Evolutionary conservation across 2,329 filamentous ascomycete genomes (phyloP).

Genomic region (Emmonsiellopsis sp.): DNA sequence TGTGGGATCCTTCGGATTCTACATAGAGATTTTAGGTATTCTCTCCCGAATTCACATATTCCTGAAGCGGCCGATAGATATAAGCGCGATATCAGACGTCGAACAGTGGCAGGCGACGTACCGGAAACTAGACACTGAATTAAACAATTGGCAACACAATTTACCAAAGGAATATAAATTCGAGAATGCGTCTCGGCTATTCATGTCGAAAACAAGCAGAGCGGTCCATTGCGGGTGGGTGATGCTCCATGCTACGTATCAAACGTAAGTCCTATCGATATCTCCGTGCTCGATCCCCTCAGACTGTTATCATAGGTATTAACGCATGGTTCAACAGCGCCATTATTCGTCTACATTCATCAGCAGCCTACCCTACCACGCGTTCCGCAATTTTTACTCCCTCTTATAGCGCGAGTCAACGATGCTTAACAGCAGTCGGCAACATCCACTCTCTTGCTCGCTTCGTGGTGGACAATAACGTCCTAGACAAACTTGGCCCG

Average conservation of each 20-base stretch:
- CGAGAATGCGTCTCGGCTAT: constrained; percentile 66
- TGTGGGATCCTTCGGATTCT: constrained; percentile 78
- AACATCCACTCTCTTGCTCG: constrained; percentile 70
- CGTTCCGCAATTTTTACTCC: constrained; percentile 82
- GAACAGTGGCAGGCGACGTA: constrained; percentile 85
- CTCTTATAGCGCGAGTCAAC: constrained; percentile 74
- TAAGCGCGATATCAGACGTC: constrained; percentile 72
- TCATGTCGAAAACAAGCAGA: constrained; percentile 56
- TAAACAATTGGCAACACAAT: constrained; percentile 75
- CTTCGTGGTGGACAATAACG: constrained; percentile 64
- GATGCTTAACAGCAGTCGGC: constrained; percentile 74
- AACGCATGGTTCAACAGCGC: constrained; percentile 40
- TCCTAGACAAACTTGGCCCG: constrained; percentile 73
- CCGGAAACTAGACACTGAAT: constrained; percentile 69
- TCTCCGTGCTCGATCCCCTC: neutral
- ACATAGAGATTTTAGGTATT: constrained; percentile 81
- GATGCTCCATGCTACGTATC: constrained; percentile 84
- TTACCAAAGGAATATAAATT: constrained; percentile 70
- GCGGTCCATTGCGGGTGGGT: constrained; percentile 74
- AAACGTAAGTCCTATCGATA: constrained; percentile 51
- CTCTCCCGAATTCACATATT: constrained; percentile 82
- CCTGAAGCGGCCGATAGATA: constrained; percentile 80
- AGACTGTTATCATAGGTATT: constrained; percentile 6
- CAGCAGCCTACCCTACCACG: constrained; percentile 83
- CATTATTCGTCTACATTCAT: constrained; percentile 83